Conservation (phyloP, 495 filamentous ascomycete genomes). For the Friedmanniomyces endolithicus region DNA sequence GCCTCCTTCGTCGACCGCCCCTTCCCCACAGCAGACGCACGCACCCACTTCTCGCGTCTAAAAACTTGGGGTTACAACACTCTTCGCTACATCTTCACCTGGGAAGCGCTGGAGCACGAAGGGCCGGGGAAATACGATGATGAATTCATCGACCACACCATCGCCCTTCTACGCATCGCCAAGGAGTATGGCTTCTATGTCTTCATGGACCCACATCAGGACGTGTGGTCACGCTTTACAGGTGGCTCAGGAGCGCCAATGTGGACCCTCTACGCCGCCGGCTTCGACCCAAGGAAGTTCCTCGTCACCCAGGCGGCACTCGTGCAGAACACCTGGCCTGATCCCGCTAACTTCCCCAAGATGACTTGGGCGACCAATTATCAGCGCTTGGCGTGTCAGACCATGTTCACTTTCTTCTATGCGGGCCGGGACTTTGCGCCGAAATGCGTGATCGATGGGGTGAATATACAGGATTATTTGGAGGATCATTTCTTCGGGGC, state of each 20-base stretch:
- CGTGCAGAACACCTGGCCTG: conserved; percentile 88
- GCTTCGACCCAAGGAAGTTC: conserved; percentile 74
- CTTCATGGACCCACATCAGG: conserved; percentile 97
- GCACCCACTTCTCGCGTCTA: conserved; percentile 75
- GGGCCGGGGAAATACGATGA: conserved; percentile 94
- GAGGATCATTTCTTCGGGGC: conserved; percentile 77
- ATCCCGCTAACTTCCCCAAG: conserved; percentile 80
- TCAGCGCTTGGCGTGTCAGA: conserved; percentile 69
- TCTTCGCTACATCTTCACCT: conserved; percentile 92
- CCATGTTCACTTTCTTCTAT: conserved; percentile 92
- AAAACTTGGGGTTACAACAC: conserved; percentile 88
- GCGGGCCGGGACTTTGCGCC: conserved; percentile 88
- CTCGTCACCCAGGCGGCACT: conserved; percentile 79
- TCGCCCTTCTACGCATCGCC: conserved; percentile 66
- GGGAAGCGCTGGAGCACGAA: conserved; percentile 94
- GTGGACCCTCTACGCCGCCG: conserved; percentile 94
- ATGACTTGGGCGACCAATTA: conserved; percentile 99
- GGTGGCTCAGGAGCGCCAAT: conserved; percentile 92
- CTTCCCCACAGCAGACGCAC: conserved; percentile 69
- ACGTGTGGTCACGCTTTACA: conserved; percentile 92
- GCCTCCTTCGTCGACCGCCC: conserved; percentile 82
- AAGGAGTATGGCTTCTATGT: conserved; percentile 88
- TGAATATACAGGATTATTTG: conserved; percentile 93
- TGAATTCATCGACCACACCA: conserved; percentile 83
- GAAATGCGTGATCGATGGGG: conserved; percentile 84